Base-by-base conservation (phyloP, 2,329 filamentous ascomycete species). In the Cryphonectria nitschkei region DNA sequence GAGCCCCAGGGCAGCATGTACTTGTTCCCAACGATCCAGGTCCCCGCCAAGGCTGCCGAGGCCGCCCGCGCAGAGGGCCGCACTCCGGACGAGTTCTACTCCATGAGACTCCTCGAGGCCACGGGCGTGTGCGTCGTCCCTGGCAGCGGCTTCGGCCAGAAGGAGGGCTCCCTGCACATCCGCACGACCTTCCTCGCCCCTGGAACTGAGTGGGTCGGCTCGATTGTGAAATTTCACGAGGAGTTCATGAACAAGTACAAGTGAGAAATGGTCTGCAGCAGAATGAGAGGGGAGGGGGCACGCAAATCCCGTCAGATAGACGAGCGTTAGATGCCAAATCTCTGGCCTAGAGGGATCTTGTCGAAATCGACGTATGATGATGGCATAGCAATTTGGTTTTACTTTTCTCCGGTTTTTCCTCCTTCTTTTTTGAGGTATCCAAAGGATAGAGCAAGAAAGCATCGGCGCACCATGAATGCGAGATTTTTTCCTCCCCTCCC, bases 1-100 rank as follows among this genome's bases (percentile, higher is more conserved):
- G 87, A 90, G 76, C 96, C 96, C 69, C 93, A 97, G 87, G 96
- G 96, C 72, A 92, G 93, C 80, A 99, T 99, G 96, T 99, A 99
- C 85, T 92, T 99, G 77, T 99, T 98, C 89, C 96, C 96, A 34
- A 96, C 93, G 76, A 97, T 99, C 83, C 89, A 85, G 46, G 85
- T 99, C 34, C 89, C 96, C 1, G 76, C 83, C 34, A 93, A 93
- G 83, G 96, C 94, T 56, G 82, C 91, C 73, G 90, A 91, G 74
- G 93, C 93, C 22, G 96, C 96, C 50, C 81, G 85, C 77, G 83
- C 90, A 73, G 93, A 94, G 80, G 90, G 89, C 76, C 92, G 92
- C 78, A 84, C 86, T 16, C 84, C 95, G 1, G 96, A 99, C 77
- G 95, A 98, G 82, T 97, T 97, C 84, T 99, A 99, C 86, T 94